Base-by-base conservation (phyloP, 306 rosid genomes). In the Gleditsia sinensis region DNA sequence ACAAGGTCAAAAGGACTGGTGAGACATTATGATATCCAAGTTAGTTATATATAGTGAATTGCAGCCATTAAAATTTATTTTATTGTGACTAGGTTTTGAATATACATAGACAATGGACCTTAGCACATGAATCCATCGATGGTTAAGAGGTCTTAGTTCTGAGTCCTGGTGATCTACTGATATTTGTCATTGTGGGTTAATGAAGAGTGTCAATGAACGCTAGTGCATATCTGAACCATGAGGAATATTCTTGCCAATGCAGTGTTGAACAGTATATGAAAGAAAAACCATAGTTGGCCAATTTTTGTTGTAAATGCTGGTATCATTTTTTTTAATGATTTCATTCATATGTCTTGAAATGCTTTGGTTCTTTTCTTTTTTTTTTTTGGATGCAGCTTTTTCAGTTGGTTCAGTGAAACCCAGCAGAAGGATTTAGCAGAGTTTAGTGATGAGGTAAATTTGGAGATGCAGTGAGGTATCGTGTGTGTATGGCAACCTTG, bases 361-460 rank as follows among this genome's bases (percentile, higher is more conserved):
- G 10, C 13, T 36, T 13, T 75, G 65, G 61, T 45, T 69, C 73
- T 27, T 0, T 3, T 19, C 24, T 12, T 34, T 27, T 50, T 25
- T 19, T 74, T 57, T 66, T 9, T 55, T 60, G 48, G 17, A 27
- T 83, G 82, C 86, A 89, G 95, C 79, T 89, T 89, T 79, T 87
- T 90, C 82, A 87, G 82, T 78, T 90, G 90, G 96, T 85, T 90
- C 80, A 54, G 86, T 6, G 88, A 89, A 62, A 82, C 85, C 7
- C 81, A 83, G 46, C 87, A 81, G 69, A 80, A 83, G 77, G 86
- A 85, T 46, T 59, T 85, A 23, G 64, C 59, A 48, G 90, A 65
- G 77, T 65, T 83, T 80, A 73, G 81, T 57, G 92, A 87, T 67
- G 88, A 90, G 87, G 96, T 78, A 80, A 68, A 61, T 27, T 70